Conservation (phyloP, 169 alveolate species). For the Hepatocystis sp. region DNA sequence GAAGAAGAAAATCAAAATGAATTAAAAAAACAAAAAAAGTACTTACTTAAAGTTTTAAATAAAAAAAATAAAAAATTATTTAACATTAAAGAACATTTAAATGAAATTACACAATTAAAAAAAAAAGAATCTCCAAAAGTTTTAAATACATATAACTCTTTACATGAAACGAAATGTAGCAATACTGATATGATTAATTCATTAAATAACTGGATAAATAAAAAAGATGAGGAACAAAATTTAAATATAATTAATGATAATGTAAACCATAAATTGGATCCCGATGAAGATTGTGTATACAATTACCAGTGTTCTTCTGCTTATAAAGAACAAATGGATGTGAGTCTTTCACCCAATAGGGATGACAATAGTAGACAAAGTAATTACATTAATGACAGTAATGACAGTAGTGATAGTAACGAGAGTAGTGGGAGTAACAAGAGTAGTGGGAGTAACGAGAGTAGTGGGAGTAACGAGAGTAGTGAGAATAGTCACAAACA, state of each 20-base stretch:
- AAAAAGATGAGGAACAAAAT: no score
- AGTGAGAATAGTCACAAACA: neutral
- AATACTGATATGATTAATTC: neutral
- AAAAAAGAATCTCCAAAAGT: neutral
- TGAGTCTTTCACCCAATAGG: no score
- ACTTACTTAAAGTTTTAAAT: conserved; percentile 30
- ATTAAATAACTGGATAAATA: no score
- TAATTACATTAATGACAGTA: no score
- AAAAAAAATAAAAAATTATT: conserved; percentile 36
- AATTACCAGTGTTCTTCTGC: no score
- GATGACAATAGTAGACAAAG: no score
- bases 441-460: neutral
- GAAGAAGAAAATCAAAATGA: conserved; percentile 63
- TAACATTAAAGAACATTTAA: conserved; percentile 31
- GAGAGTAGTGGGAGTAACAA: neutral
- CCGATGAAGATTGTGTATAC: no score
- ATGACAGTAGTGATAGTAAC: neutral
- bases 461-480: neutral
- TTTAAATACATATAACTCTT: neutral
- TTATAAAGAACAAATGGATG: no score
- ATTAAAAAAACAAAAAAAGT: conserved; percentile 31
- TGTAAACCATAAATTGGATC: no score
- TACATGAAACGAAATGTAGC: neutral
- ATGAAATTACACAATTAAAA: conserved; percentile 23
- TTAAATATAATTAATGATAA: no score